A percentile compares a stretch with the other conserved stretches of the same genome.
Conservation (phyloP, 140 eudicot genomes). For the Bidens hawaiensis region DNA sequence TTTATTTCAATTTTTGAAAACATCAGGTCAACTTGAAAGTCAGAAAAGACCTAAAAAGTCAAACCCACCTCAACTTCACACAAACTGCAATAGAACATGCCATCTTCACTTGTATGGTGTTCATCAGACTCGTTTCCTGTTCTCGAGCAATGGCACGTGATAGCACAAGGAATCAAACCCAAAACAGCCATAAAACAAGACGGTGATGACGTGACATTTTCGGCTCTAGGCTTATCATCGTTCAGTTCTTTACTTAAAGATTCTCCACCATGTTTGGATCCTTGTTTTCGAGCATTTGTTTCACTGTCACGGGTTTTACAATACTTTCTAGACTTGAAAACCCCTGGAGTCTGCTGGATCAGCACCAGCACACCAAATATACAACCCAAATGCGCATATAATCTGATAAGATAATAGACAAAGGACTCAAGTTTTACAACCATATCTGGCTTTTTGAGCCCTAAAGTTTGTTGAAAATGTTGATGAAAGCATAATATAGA, state of each 20-base stretch:
- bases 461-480: background rate
- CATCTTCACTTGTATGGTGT: slow-evolving; percentile 75
- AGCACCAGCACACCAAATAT: slow-evolving; percentile 93
- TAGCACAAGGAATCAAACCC: slow-evolving; percentile 64
- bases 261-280: slow-evolving; percentile 52
- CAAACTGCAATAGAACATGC: slow-evolving; percentile 95
- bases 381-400: slow-evolving; percentile 60
- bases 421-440: slow-evolving; percentile 2
- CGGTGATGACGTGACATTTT: slow-evolving; percentile 24
- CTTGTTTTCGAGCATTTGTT: slow-evolving; percentile 25
- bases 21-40: background rate
- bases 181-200: slow-evolving; percentile 34
- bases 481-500: background rate
- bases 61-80: slow-evolving; percentile 94
- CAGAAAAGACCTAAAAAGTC: slow-evolving; percentile 12
- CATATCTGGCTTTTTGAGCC: no score
- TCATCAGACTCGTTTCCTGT: slow-evolving; percentile 57
- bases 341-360: slow-evolving; percentile 98
- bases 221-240: slow-evolving; percentile 32
- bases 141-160: slow-evolving; percentile 44
- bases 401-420: slow-evolving; percentile 47
- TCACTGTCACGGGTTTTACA: slow-evolving; percentile 39
- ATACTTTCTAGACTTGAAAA: slow-evolving; percentile 82
- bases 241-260: slow-evolving; percentile 30
- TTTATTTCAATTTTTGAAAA: slow-evolving; percentile 7